Base-by-base conservation (phyloP, 2,329 filamentous ascomycete species). In the Microdochium bolleyi region DNA sequence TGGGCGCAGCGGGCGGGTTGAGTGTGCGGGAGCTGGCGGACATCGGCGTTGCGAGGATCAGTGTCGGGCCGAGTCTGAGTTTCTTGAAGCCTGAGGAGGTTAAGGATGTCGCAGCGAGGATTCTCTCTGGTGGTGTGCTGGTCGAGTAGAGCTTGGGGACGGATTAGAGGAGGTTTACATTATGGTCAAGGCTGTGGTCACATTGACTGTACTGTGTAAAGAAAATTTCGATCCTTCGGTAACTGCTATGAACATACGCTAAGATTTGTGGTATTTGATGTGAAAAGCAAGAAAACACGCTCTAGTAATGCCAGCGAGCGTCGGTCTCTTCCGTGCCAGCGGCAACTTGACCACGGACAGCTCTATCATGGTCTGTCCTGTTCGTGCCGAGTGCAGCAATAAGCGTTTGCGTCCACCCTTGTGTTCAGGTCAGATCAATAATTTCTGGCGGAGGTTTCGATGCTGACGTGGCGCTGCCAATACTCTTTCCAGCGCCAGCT, bases 1-100 rank as follows among this genome's bases (percentile, higher is more conserved):
- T 75, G 55, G 67, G 67, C 27, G 60, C 58, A 11, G 60, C 64
- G 16, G 71, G 66, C 14, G 69, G 67, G 0, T 59, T 81, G 55
- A 73, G 70, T 3, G 70, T 74, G 1, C 60, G 62, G 34, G 71
- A 78, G 54, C 58, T 81, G 58, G 70, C 64, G 3, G 60, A 71
- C 44, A 64, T 82, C 50, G 79, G 79, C 0, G 77, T 82, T 37
- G 75, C 77, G 7, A 73, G 79, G 56, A 73, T 83, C 56, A 82
- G 78, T 61, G 64, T 82, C 54, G 80, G 79, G 0, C 77, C 78
- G 0, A 68, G 67, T 24, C 54, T 80, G 54, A 76, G 70, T 58
- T 55, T 62, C 1, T 61, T 67, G 46, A 75, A 73, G 2, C 72
- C 73, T 63, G 61, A 62, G 30, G 65, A 68, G 2, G 62, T 71